These are phyloP conservation scores for Lentinula boryana DNA, from an alignment of 768 basidiomycete species.

Conservation along the genomic window DNA sequence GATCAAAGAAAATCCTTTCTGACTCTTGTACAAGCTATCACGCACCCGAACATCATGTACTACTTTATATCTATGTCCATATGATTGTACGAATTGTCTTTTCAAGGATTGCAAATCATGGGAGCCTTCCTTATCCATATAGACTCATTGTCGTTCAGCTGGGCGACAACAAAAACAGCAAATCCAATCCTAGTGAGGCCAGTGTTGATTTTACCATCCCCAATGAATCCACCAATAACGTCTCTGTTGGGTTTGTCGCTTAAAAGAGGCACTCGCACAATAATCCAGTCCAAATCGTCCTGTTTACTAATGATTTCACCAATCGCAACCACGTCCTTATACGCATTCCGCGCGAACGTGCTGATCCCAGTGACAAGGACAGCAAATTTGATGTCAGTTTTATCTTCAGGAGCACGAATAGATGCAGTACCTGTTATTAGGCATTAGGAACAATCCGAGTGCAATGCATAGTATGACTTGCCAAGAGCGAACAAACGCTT, in stretches of 20 bases:
- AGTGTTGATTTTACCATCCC: constrained; percentile 49
- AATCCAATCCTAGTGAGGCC: constrained; percentile 53
- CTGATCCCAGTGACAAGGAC: constrained; percentile 36
- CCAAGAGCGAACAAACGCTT: constrained; percentile 55
- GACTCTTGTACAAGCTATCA: not conserved
- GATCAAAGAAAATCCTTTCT: not conserved
- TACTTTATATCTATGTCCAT: too few species aligned
- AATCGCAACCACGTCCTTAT: constrained; percentile 61
- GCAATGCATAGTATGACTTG: not conserved
- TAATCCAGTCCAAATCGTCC: constrained; percentile 60
- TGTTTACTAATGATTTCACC: constrained; percentile 48
- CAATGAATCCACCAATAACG: constrained; percentile 58
- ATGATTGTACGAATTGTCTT: too few species aligned
- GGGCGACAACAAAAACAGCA: constrained; percentile 52
- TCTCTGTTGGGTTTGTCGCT: constrained; percentile 39
- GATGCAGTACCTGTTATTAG: constrained; percentile 49
- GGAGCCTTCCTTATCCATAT: constrained; percentile 57
- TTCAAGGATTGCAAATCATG: constrained; percentile 21
- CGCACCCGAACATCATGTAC: too few species aligned
- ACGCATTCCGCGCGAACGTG: constrained; percentile 47
- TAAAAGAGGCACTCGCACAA: constrained; percentile 62
- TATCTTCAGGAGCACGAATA: constrained; percentile 56
- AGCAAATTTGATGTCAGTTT: constrained; percentile 39
- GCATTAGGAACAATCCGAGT: not conserved
- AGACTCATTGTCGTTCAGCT: constrained; percentile 39